Conservation (phyloP, 371 early-diverging fungal genomes). For the Mucor piriformis region DNA sequence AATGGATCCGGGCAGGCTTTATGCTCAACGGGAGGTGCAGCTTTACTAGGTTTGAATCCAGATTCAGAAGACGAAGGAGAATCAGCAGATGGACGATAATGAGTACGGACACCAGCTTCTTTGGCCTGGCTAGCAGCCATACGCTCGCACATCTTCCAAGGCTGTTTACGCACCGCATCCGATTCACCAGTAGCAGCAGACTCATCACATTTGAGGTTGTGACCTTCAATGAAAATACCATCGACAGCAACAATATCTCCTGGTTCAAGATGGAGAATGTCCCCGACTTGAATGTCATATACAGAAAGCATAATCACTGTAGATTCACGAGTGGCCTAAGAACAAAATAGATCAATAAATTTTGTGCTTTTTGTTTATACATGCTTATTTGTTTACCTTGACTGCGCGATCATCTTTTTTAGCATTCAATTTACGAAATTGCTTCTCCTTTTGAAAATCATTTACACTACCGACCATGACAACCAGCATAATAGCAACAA, state of each 20-base stretch:
- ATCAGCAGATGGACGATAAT: not conserved
- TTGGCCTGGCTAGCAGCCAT: not conserved
- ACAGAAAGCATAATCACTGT: constrained; percentile 79
- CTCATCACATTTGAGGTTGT: constrained; percentile 88
- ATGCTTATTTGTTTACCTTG: constrained; percentile 45
- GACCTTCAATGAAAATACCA: constrained; percentile 82
- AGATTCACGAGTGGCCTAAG: constrained; percentile 76
- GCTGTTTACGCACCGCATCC: constrained; percentile 69
- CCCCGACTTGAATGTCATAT: constrained; percentile 86
- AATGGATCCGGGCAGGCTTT: constrained; percentile 60
- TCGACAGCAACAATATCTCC: constrained; percentile 93
- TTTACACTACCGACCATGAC: constrained; percentile 80
- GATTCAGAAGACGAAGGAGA: constrained; percentile 15
- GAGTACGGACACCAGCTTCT: not conserved
- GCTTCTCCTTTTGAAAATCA: constrained; percentile 87
- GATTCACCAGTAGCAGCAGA: constrained; percentile 93
- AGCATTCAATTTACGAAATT: constrained; percentile 81
- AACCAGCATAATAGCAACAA: constrained; percentile 80
- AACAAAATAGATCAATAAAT: not conserved
- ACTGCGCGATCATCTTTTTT: constrained; percentile 82
- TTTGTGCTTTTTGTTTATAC: not conserved
- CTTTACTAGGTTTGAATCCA: constrained; percentile 4
- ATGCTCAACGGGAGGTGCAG: constrained; percentile 6
- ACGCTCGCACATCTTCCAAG: constrained; percentile 33
- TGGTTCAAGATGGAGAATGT: constrained; percentile 87